phyloP scores from a whole-genome alignment of 108 stramenopile genomes.

The Stephanodiscus triporus region DNA sequence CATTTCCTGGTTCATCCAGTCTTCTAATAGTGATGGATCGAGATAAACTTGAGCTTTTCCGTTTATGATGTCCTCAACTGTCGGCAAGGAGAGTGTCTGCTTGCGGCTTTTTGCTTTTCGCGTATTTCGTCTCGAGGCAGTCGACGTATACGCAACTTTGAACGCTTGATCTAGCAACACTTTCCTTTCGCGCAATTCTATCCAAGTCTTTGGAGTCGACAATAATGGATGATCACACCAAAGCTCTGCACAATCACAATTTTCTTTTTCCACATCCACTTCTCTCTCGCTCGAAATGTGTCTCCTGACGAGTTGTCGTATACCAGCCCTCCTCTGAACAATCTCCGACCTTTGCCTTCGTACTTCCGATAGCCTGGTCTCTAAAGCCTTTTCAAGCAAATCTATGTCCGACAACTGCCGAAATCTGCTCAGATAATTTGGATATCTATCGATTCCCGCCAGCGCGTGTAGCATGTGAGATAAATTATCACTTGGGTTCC shows the following conservation, averaged over 20 bases:
- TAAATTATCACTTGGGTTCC: slow-evolving; percentile 49
- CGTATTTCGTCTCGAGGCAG: slow-evolving; percentile 11
- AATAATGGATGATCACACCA: slow-evolving; percentile 25
- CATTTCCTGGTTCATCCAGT: slow-evolving; percentile 71
- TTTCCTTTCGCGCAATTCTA: slow-evolving; percentile 25
- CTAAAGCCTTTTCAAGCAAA: slow-evolving; percentile 58
- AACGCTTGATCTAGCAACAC: slow-evolving; percentile 33
- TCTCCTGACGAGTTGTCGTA: slow-evolving; percentile 30
- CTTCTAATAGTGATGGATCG: slow-evolving; percentile 57
- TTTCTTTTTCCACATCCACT: slow-evolving; percentile 6
- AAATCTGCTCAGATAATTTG: slow-evolving; percentile 73
- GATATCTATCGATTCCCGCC: slow-evolving; percentile 83
- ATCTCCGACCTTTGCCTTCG: slow-evolving; percentile 48
- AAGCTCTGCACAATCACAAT: slow-evolving; percentile 15
- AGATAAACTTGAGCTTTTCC: slow-evolving; percentile 59
- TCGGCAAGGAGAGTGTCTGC: slow-evolving; percentile 1
- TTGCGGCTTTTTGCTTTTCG: background rate
- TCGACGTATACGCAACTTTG: slow-evolving; percentile 38
- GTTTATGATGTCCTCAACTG: slow-evolving; percentile 54
- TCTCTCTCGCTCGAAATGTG: slow-evolving; percentile 15
- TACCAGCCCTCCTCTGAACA: slow-evolving; percentile 26
- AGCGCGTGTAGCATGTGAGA: slow-evolving; percentile 80
- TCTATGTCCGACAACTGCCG: slow-evolving; percentile 48
- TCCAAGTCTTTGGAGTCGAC: slow-evolving; percentile 36
- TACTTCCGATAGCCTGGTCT: slow-evolving; percentile 57